Evolutionary conservation across 352 stramenopile genomes (phyloP).

Genomic region (Paralagenidium karlingii): DNA sequence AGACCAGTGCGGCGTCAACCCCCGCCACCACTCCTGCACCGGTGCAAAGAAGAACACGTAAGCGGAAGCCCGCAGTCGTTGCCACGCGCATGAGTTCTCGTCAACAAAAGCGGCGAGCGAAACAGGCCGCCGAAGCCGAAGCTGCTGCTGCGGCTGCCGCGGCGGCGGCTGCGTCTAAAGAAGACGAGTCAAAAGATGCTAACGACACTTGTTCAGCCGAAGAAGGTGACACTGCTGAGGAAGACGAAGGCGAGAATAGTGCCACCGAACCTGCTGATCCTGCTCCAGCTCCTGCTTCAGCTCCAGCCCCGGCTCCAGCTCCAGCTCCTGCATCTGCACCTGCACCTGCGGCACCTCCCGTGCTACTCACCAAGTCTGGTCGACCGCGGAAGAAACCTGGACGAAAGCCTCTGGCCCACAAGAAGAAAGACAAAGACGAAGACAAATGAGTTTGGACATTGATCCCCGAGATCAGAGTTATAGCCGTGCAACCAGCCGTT

Average conservation of each 20-base stretch:
- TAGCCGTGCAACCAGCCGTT: too few species aligned
- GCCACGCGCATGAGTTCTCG: constrained; percentile 55
- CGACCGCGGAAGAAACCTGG: constrained; percentile 38
- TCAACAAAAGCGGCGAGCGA: constrained; percentile 37
- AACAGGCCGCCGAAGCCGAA: constrained; percentile 15
- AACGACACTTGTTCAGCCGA: constrained; percentile 8
- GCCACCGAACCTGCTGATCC: constrained; percentile 9
- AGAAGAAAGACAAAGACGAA: too few species aligned
- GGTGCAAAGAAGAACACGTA: constrained; percentile 14
- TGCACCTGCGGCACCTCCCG: background rate
- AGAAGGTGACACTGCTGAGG: constrained; percentile 12
- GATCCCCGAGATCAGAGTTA: too few species aligned
- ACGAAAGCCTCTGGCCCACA: constrained; percentile 39
- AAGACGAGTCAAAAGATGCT: constrained; percentile 1
- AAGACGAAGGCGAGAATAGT: constrained; percentile 16
- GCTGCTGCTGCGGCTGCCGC: constrained; percentile 4
- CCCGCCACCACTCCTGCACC: constrained; percentile 12
- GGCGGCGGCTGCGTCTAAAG: background rate
- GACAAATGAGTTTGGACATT: too few species aligned
- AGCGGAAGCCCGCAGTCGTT: constrained; percentile 23
- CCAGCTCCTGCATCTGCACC: too few species aligned
- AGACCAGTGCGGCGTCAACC: constrained; percentile 1
- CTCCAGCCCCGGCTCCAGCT: too few species aligned
- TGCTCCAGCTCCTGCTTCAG: constrained; percentile 3
- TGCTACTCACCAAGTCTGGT: constrained; percentile 23